A percentile compares a stretch with the other conserved stretches of the same genome.
Conservation (phyloP, 2,329 filamentous ascomycete species). For the Colletotrichum sp. region DNA sequence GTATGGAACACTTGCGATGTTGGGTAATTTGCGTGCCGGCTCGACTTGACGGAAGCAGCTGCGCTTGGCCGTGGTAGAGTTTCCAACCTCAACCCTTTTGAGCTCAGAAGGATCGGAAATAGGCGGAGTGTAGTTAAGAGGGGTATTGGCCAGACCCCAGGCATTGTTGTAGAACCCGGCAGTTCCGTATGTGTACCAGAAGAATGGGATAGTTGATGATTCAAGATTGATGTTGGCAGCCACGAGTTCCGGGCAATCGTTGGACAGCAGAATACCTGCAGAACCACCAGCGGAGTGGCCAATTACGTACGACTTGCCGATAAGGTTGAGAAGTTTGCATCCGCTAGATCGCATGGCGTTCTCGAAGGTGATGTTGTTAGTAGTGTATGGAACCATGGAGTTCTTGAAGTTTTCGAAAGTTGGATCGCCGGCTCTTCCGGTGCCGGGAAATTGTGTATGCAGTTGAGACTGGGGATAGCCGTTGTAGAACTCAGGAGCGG, state of each 20-base stretch:
- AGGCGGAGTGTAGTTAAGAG: constrained; percentile 45
- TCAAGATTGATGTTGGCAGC: constrained; percentile 30
- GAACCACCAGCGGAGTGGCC: constrained; percentile 30
- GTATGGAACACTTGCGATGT: constrained; percentile 52
- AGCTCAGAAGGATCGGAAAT: neutral
- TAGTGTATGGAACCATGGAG: constrained; percentile 30
- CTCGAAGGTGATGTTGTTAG: constrained; percentile 30
- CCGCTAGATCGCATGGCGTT: constrained; percentile 30
- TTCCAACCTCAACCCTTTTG: constrained; percentile 8
- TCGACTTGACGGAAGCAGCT: constrained; percentile 3
- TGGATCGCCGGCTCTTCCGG: constrained; percentile 27
- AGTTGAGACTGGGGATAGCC: constrained; percentile 29
- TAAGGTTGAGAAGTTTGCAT: constrained; percentile 31
- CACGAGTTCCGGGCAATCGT: constrained; percentile 28
- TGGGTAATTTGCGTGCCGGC: constrained; percentile 42
- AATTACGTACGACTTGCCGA: constrained; percentile 32
- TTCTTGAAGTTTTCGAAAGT: constrained; percentile 32
- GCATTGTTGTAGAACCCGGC: constrained; percentile 24
- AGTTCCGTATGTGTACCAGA: constrained; percentile 22
- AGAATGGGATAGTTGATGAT: constrained; percentile 29
- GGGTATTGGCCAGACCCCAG: constrained; percentile 46
- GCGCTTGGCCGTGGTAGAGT: neutral
- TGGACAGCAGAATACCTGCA: constrained; percentile 24
- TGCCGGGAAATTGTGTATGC: constrained; percentile 44
- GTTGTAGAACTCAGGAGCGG: constrained; percentile 27